Conservation (phyloP, 306 rosid species). For the Adenanthera pavonina region DNA sequence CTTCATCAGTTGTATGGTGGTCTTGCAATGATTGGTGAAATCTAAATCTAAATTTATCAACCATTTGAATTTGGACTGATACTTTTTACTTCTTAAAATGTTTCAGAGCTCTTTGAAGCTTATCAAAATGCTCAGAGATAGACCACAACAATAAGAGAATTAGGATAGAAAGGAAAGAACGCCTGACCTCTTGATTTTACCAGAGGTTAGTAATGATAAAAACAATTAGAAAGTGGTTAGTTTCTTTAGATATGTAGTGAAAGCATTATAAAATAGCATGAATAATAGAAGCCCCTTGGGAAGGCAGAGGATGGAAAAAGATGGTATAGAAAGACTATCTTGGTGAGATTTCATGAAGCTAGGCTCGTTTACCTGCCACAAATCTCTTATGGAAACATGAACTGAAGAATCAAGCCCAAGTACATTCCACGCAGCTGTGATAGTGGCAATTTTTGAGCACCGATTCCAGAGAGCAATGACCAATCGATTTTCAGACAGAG, state of each 20-base stretch:
- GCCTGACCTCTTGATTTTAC: background rate
- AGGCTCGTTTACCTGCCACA: slow-evolving; percentile 81
- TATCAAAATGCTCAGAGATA: too few species aligned
- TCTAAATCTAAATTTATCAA: background rate
- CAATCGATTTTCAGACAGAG: slow-evolving; percentile 70
- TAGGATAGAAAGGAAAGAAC: background rate
- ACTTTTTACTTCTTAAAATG: background rate
- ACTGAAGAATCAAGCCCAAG: slow-evolving; percentile 72
- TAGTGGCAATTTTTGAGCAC: slow-evolving; percentile 58
- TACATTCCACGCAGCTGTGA: slow-evolving; percentile 69
- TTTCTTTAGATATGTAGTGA: slow-evolving; percentile 13
- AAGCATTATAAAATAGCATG: slow-evolving; percentile 3
- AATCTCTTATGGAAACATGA: slow-evolving; percentile 72
- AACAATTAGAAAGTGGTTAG: background rate
- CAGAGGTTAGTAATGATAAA: background rate
- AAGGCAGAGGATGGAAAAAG: slow-evolving; percentile 15
- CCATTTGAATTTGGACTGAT: background rate
- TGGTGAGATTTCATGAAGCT: slow-evolving; percentile 19
- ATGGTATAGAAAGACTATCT: slow-evolving; percentile 11
- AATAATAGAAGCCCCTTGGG: background rate
- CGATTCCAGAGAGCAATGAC: slow-evolving; percentile 91
- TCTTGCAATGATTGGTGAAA: background rate
- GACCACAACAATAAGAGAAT: background rate
- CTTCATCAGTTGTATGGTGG: background rate
- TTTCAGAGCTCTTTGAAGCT: background rate